Percentiles rank a stretch among this genome's conserved stretches.
Conservation (phyloP, 768 basidiomycete species). For the Megacollybia marginata region DNA sequence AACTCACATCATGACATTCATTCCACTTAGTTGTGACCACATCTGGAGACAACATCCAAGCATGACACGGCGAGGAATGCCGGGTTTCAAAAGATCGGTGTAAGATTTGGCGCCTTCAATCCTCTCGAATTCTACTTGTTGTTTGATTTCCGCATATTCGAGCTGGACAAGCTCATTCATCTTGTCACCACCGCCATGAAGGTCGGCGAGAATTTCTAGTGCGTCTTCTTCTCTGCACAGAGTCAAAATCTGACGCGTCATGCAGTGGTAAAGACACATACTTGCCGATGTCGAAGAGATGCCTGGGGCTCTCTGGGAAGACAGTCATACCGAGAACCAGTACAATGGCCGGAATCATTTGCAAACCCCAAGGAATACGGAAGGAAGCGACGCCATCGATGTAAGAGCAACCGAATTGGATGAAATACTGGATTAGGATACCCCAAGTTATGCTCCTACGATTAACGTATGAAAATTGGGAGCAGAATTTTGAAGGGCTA, state of each 20-base stretch:
- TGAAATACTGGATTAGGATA: conserved; percentile 69
- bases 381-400: conserved; percentile 66
- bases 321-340: conserved; percentile 58
- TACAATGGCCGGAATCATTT: conserved; percentile 71
- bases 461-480: not conserved
- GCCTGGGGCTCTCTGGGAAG: conserved; percentile 70
- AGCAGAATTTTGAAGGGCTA: not conserved
- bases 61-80: conserved; percentile 62
- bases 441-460: conserved; percentile 65
- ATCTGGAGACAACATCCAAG: conserved; percentile 69
- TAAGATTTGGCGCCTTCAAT: conserved; percentile 67
- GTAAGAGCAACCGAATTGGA: conserved; percentile 70
- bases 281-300: conserved; percentile 58
- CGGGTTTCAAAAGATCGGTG: conserved; percentile 56
- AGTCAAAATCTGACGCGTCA: not conserved
- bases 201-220: conserved; percentile 63
- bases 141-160: conserved; percentile 63
- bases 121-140: conserved; percentile 52
- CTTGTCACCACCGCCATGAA: conserved; percentile 59
- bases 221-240: conserved; percentile 43
- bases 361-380: conserved; percentile 76
- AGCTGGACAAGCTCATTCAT: conserved; percentile 57
- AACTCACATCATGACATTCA: conserved; percentile 76
- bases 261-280: conserved; percentile 11
- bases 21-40: conserved; percentile 73